Base-by-base conservation (phyloP, 352 stramenopile genomes). In the Phytophthora foliorum region DNA sequence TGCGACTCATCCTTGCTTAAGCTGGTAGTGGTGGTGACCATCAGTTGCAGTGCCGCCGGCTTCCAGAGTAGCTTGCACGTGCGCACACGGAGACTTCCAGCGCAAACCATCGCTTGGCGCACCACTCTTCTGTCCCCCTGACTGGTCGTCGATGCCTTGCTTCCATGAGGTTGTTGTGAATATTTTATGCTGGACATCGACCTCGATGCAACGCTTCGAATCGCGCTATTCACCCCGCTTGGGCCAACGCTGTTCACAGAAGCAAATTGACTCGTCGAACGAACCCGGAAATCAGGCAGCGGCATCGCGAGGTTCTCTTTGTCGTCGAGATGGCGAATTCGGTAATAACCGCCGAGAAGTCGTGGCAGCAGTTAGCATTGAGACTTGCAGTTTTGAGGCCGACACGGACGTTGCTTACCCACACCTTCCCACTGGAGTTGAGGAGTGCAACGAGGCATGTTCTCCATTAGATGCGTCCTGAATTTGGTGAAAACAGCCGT, bases 1-100 rank as follows among this genome's bases (percentile, higher is more conserved):
- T 65, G 51, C 24, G 61, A 54, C 50, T 74, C 63, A 38, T 78
- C 68, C 36, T 67, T 57, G 6, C 50, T 42, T 38, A 67, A 65
- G 14, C 51, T 60, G 14, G 56, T 70, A 5, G 61, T 73, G 3
- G 57, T 79, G 34, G 72, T 77, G 49, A 72, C 62, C 24, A 76
- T 56, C n/a, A 80, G 34, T 39, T 80, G 72, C 17, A 80, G 46
- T 8, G 48, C 67, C 39, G 51, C 67, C 9, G 72, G 63, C 29
- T 80, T 80, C 72, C 72, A 80, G 1, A 80, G 53, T 21, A 78
- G 9, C n/a, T 80, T 80, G 39, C 63, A 80, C n/a, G 62, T 60
- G 22, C 72, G 67, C 17, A 79, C 62, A 31, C 59, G 64, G 21
- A 80, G 67, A 52, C 62, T 75, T 42, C 72, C 72, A 45, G 58